Base-by-base conservation (phyloP, 129 eudicot genomes). In the Flaveria ramosissima region DNA sequence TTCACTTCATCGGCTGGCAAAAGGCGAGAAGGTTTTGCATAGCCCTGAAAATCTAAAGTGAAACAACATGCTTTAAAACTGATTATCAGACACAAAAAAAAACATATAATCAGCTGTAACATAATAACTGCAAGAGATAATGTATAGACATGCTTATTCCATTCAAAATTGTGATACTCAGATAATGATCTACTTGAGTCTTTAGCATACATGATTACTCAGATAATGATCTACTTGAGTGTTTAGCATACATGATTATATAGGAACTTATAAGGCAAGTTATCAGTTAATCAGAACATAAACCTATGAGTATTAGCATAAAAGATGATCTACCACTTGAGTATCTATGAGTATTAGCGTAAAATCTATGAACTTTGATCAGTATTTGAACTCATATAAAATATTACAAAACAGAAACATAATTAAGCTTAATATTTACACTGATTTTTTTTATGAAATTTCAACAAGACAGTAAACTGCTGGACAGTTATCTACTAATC, bases 31-130 rank as follows among this genome's bases (percentile, higher is more conserved):
- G 99, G 99, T 73, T 85, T 94, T 47, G 89, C 89, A 72, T 87
- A 94, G 57, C 85, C 92, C 90, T 88, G 99, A 76, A 87, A 91
- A 88, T 94, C 99, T 94, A 77, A 85, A 81, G 68, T n/a, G 30
- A 66, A 10, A 66, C 11, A 78, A 12, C 21, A 43, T 16, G 68
- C 20, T 27, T 62, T 62, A 62, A 1, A 30, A 62, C 5, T 15
- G 68, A 62, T 62, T 14, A 62, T 1, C 1, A 27, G 12, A 27
- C 15, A 30, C 7, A 7, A 39, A n/a, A 66, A 16, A 0, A 36
- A 66, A 9, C 50, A 36, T n/a, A 66, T 66, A 42, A 66, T n/a
- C 16, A 9, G 24, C 9, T 66, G 26, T 66, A n/a, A 32, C 26
- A 65, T 15, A 13, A 62, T 0, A 2, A 10, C 43, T 24, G 21